Percentiles rank a stretch among this genome's conserved stretches.
Conservation (phyloP, 148 eudicot species). For the Rhododendron molle region DNA sequence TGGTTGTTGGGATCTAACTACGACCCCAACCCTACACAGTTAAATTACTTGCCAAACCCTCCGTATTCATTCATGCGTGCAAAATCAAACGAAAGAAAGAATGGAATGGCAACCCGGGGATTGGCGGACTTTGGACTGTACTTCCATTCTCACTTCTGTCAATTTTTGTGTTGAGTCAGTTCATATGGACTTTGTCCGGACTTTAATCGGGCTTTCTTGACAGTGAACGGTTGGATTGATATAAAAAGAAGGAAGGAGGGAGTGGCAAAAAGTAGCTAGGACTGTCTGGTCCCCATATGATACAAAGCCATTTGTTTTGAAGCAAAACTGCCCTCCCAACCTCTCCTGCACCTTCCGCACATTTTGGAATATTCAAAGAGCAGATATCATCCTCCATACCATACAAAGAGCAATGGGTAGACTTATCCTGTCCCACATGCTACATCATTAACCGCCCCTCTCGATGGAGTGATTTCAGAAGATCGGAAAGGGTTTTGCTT, state of each 20-base stretch:
- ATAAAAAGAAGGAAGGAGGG: not conserved
- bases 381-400: not conserved
- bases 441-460: no score
- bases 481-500: no score
- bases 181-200: not conserved
- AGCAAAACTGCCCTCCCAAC: not conserved
- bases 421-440: not conserved
- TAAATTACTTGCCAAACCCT: not conserved
- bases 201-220: not conserved
- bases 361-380: not conserved
- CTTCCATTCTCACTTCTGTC: not conserved
- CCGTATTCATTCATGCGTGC: not conserved
- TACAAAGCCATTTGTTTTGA: not conserved
- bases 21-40: not conserved
- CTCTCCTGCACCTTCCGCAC: not conserved
- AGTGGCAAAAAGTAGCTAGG: no score
- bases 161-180: not conserved
- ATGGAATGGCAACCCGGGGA: not conserved
- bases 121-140: not conserved
- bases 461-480: no score
- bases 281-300: no score
- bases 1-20: not conserved
- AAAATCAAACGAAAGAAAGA: not conserved
- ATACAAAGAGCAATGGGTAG: not conserved
- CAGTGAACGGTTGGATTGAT: not conserved